phyloP scores from a whole-genome alignment of 2,329 filamentous ascomycete genomes.

The Alternaria arbusti region DNA sequence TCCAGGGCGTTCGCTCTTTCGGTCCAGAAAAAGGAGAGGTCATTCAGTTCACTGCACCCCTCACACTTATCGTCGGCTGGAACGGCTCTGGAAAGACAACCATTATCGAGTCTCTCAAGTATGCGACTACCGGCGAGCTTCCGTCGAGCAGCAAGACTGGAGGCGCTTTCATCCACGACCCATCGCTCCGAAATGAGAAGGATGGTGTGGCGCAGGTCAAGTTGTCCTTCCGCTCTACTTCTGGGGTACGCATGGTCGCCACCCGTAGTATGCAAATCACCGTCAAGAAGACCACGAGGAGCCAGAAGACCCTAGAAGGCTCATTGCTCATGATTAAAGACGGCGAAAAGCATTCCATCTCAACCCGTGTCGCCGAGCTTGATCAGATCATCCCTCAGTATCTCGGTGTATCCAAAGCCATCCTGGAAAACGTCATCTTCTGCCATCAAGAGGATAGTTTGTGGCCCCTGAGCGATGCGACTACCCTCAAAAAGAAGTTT shows the following conservation, averaged over 20 bases:
- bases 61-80: slow-evolving; percentile 95
- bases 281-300: slow-evolving; percentile 78
- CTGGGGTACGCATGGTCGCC: slow-evolving; percentile 79
- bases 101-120: slow-evolving; percentile 98
- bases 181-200: slow-evolving; percentile 87
- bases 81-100: slow-evolving; percentile 99
- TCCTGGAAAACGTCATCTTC: slow-evolving; percentile 95
- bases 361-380: slow-evolving; percentile 79
- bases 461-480: slow-evolving; percentile 93
- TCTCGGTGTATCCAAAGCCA: slow-evolving; percentile 86
- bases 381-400: slow-evolving; percentile 84
- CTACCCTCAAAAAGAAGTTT: slow-evolving; percentile 87
- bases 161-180: slow-evolving; percentile 95
- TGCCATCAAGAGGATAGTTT: slow-evolving; percentile 98
- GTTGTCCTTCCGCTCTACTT: slow-evolving; percentile 81
- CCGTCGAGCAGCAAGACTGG: slow-evolving; percentile 87
- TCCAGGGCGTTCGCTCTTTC: slow-evolving; percentile 85
- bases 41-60: slow-evolving; percentile 86
- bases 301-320: slow-evolving; percentile 84
- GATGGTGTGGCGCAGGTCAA: slow-evolving; percentile 92
- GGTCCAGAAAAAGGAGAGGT: slow-evolving; percentile 75
- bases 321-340: slow-evolving; percentile 76
- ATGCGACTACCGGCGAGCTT: slow-evolving; percentile 92
- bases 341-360: slow-evolving; percentile 79
- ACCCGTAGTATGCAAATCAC: slow-evolving; percentile 85